Percentiles rank a stretch among this genome's conserved stretches.
These are phyloP conservation scores for Blastomyces silverae DNA, from an alignment of 2,329 filamentous ascomycete species.

Conservation along the genomic window DNA sequence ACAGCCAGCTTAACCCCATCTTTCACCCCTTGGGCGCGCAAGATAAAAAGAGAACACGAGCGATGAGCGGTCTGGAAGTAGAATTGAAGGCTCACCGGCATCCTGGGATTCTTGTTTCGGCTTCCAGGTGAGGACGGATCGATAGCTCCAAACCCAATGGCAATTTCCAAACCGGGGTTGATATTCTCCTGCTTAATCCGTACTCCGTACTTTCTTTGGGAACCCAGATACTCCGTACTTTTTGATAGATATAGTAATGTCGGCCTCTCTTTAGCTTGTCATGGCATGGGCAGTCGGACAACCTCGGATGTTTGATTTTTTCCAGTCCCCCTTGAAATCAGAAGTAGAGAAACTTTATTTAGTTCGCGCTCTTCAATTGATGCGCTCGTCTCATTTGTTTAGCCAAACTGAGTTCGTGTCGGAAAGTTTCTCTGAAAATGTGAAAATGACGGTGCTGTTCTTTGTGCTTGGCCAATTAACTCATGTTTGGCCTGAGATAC, in stretches of 20 bases:
- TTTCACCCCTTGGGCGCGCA: background rate
- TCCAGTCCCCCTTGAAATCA: too few species aligned
- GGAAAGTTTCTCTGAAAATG: background rate
- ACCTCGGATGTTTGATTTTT: too few species aligned
- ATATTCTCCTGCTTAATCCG: too few species aligned
- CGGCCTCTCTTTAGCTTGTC: background rate
- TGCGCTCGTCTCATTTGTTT: background rate
- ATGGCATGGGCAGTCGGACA: too few species aligned
- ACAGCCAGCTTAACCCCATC: background rate
- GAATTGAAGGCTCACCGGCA: background rate
- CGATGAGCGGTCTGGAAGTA: background rate
- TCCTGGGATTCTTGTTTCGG: background rate
- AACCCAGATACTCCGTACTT: too few species aligned
- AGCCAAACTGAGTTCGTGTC: background rate
- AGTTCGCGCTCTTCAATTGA: background rate
- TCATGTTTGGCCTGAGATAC: background rate
- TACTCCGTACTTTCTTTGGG: too few species aligned
- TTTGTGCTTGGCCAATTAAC: background rate
- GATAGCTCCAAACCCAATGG: background rate
- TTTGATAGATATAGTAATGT: background rate
- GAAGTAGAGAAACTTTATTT: background rate
- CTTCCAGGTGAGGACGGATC: background rate
- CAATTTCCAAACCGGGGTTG: background rate
- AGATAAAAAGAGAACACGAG: background rate
- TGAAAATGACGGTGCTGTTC: background rate